These are phyloP conservation scores for Umbelopsis isabellina DNA, from an alignment of 192 early-diverging fungal species.

Conservation along the genomic window DNA sequence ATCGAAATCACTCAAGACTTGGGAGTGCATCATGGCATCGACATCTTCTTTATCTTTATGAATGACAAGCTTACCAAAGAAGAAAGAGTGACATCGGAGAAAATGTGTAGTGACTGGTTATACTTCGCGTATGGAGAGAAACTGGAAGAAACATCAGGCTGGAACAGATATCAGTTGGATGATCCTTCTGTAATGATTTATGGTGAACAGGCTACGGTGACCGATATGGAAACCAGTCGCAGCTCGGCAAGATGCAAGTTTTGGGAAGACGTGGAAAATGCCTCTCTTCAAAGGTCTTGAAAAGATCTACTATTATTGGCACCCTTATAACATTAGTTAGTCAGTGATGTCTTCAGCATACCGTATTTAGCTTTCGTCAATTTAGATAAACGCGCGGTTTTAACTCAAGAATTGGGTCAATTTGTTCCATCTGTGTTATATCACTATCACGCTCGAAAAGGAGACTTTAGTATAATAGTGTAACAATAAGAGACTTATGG, in stretches of 20 bases:
- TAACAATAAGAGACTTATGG: no score
- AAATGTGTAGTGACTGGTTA: not conserved
- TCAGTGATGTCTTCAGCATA: no score
- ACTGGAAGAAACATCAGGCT: not conserved
- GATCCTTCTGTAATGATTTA: not conserved
- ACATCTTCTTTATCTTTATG: not conserved
- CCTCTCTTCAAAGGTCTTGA: no score
- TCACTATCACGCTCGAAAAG: no score
- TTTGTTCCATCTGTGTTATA: no score
- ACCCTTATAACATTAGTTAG: no score
- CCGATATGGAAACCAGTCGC: not conserved
- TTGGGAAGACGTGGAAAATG: conserved; percentile 3
- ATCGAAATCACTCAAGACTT: not conserved
- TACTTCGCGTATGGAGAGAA: not conserved
- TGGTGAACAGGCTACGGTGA: not conserved
- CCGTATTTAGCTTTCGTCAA: no score
- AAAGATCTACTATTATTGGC: no score
- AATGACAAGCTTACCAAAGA: not conserved
- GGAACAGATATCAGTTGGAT: not conserved
- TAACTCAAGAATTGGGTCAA: no score
- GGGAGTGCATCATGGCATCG: not conserved
- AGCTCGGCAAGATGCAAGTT: not conserved
- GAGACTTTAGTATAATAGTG: no score
- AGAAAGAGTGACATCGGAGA: not conserved
- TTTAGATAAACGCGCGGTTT: no score